Conservation (phyloP, 768 basidiomycete species). For the Xanthoconium stramineum region DNA sequence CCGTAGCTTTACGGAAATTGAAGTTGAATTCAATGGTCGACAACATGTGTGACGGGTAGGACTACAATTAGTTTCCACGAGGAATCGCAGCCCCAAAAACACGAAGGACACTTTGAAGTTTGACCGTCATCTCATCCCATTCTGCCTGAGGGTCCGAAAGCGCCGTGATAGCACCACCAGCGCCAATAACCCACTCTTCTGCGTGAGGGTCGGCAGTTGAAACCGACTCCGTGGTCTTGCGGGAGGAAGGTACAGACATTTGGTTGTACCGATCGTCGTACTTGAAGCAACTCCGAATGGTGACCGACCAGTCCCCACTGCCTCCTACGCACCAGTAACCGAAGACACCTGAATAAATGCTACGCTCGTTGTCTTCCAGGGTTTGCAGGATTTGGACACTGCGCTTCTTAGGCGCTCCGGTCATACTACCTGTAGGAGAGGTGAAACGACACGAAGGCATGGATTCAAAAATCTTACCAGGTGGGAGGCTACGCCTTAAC, state of each 20-base stretch:
- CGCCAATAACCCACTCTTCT: slow-evolving; percentile 78
- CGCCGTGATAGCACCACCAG: slow-evolving; percentile 96
- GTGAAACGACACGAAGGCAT: background rate
- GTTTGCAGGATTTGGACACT: slow-evolving; percentile 85
- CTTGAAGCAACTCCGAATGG: slow-evolving; percentile 90
- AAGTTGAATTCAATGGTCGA: slow-evolving; percentile 37
- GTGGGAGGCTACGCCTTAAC: slow-evolving; percentile 75
- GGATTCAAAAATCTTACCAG: slow-evolving; percentile 50
- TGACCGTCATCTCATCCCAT: slow-evolving; percentile 94
- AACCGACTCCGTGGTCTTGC: slow-evolving; percentile 4
- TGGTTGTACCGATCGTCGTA: slow-evolving; percentile 40
- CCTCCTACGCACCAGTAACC: slow-evolving; percentile 92
- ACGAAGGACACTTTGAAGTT: slow-evolving; percentile 73
- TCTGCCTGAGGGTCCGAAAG: slow-evolving; percentile 81
- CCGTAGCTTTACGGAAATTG: slow-evolving; percentile 10
- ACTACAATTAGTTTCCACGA: slow-evolving; percentile 15
- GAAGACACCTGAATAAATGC: slow-evolving; percentile 88
- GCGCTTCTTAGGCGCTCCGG: slow-evolving; percentile 93
- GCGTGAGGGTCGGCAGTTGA: slow-evolving; percentile 10
- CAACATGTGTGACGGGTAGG: background rate
- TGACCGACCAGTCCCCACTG: slow-evolving; percentile 89
- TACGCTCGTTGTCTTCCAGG: slow-evolving; percentile 69
- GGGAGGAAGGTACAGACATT: slow-evolving; percentile 9
- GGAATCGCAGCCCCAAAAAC: slow-evolving; percentile 48
- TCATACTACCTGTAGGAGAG: slow-evolving; percentile 78